A percentile compares a stretch with the other conserved stretches of the same genome.
These are phyloP conservation scores for Macadamia tetraphylla DNA, from an alignment of 164 flowering plant genomes.

Conservation along the genomic window DNA sequence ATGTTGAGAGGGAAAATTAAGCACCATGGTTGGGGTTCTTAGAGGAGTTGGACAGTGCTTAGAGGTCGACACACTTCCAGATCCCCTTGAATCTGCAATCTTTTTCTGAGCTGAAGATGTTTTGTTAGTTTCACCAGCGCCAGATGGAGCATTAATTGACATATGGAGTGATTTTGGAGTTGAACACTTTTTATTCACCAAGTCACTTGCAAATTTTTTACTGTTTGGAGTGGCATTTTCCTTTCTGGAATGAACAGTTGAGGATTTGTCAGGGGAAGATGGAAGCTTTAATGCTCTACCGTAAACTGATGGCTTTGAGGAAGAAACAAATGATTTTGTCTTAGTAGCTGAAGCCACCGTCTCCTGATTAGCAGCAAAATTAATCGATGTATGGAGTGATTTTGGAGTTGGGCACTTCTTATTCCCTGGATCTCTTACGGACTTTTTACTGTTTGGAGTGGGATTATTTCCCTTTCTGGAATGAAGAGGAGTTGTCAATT, in stretches of 20 bases:
- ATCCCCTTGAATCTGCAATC: slow-evolving; percentile 19
- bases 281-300: slow-evolving; percentile 27
- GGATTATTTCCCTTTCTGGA: slow-evolving; percentile 23
- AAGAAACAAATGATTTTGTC: slow-evolving; percentile 22
- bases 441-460: slow-evolving; percentile 23
- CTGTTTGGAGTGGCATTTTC: slow-evolving; percentile 26
- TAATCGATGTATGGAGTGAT: slow-evolving; percentile 55
- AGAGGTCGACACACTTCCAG: slow-evolving; percentile 18
- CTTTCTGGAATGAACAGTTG: slow-evolving; percentile 19
- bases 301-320: slow-evolving; percentile 21
- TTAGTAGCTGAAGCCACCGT: slow-evolving; percentile 1
- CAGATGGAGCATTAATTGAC: slow-evolving; percentile 50
- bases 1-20: background rate
- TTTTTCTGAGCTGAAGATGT: slow-evolving; percentile 21
- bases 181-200: slow-evolving; percentile 26
- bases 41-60: slow-evolving; percentile 22
- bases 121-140: slow-evolving; percentile 24
- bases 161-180: slow-evolving; percentile 46
- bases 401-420: slow-evolving; percentile 33
- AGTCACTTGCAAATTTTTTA: slow-evolving; percentile 20
- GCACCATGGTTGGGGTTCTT: slow-evolving; percentile 32
- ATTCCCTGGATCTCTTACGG: slow-evolving; percentile 17
- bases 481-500: slow-evolving; percentile 18
- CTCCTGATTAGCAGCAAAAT: too few relatives aligned
- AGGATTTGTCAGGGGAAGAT: slow-evolving; percentile 25